Conservation (phyloP, 2,329 filamentous ascomycete species). For the Neonectria ditissima region DNA sequence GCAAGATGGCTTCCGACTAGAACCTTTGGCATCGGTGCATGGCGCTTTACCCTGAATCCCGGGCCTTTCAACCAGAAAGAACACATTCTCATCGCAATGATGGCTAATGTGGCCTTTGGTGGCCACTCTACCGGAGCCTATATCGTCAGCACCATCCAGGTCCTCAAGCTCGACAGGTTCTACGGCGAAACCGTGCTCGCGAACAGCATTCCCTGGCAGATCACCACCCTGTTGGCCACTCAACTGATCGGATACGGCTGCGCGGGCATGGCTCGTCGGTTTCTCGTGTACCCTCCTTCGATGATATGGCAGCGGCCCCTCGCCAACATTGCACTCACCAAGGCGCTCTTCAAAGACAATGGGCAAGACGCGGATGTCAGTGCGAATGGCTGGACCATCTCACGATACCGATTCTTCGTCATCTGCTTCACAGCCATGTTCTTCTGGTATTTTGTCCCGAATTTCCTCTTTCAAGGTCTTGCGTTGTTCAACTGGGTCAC, state of each 20-base stretch:
- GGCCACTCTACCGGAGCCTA: conserved; percentile 52
- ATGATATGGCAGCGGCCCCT: conserved; percentile 65
- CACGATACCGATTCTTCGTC: conserved; percentile 56
- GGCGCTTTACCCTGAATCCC: conserved; percentile 56
- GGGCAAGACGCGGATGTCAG: conserved; percentile 34
- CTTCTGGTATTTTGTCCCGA: conserved; percentile 64
- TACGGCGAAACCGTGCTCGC: conserved; percentile 55
- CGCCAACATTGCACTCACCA: conserved; percentile 58
- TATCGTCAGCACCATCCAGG: conserved; percentile 59
- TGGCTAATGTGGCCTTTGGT: conserved; percentile 63
- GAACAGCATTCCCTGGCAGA: conserved; percentile 57
- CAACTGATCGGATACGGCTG: conserved; percentile 65
- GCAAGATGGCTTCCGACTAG: conserved; percentile 36
- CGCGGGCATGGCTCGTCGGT: conserved; percentile 59
- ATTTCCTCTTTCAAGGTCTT: conserved; percentile 60
- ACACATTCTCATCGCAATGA: conserved; percentile 65
- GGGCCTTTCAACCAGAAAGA: conserved; percentile 66
- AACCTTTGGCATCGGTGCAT: conserved; percentile 11
- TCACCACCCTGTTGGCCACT: conserved; percentile 58
- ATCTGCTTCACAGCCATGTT: conserved; percentile 59
- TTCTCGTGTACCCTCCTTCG: conserved; percentile 61
- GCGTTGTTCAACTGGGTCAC: conserved; percentile 62
- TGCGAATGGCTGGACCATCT: conserved; percentile 39
- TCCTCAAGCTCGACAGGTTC: conserved; percentile 57
- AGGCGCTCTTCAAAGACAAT: conserved; percentile 35